Evolutionary conservation across 352 stramenopile genomes (phyloP), one percentile per base, ranked within the genome.

Genomic region (Elongisporangium prolatum): DNA sequence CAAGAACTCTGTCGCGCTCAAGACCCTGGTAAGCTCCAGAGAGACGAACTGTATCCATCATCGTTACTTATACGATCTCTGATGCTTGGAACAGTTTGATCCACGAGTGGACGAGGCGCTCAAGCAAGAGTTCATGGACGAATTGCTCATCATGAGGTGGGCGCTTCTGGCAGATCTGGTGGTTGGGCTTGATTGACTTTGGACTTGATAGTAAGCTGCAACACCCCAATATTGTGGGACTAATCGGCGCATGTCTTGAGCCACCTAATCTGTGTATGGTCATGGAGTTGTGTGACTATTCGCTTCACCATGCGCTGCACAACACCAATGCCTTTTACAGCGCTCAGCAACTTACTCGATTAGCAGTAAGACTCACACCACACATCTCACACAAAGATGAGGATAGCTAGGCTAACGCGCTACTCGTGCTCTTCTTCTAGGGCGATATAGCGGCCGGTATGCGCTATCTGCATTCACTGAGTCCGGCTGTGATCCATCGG

Each of bases 41-140:
- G 59, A 86, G 14, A 72, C n/a, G n/a, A n/a, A n/a, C n/a, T n/a
- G n/a, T n/a, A n/a, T n/a, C n/a, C n/a, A n/a, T n/a, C n/a, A n/a
- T n/a, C n/a, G n/a, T n/a, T n/a, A n/a, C n/a, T n/a, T n/a, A n/a
- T n/a, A n/a, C n/a, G 58, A 51, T 44, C 21, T 60, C 2, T n/a
- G n/a, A 13, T 22, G 20, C 10, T 18, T 47, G 34, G 54, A 51
- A 40, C 56, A 91, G 86, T 96, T 97, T 67, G 83, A 96, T 64
- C 79, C 84, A 16, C 75, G 89, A 4, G 76, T 97, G 44, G 86
- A 97, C 59, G 72, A 84, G 21, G 73, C 69, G 1, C 72, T 97
- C 17, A 97, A 95, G 63, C 71, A 93, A 53, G 91, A 97, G 60
- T 98, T 95, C 60, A 90, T 97, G 87, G 89, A 98, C 60, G 91